phyloP scores from a whole-genome alignment of 2,329 filamentous ascomycete species.

The Penicillium sp. region DNA sequence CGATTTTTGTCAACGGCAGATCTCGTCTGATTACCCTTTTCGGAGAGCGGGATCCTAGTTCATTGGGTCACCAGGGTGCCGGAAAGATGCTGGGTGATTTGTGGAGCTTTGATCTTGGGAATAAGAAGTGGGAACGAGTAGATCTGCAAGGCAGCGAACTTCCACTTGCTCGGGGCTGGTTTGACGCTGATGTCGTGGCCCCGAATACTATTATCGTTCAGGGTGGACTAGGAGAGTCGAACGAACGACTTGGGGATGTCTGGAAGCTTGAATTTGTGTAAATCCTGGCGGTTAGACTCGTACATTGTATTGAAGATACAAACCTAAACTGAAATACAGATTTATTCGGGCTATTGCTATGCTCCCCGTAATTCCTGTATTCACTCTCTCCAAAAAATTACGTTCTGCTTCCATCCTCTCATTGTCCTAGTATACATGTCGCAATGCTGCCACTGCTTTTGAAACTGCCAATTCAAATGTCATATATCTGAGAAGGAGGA shows the following conservation, averaged over 20 bases:
- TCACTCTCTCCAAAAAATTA: not conserved
- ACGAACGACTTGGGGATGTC: slow-evolving; percentile 55
- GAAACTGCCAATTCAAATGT: not conserved
- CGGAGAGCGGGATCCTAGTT: slow-evolving; percentile 58
- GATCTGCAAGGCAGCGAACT: slow-evolving; percentile 23
- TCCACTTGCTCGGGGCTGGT: slow-evolving; percentile 57
- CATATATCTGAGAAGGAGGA: not conserved
- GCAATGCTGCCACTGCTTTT: not conserved
- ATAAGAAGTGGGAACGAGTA: slow-evolving; percentile 41
- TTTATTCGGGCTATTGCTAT: no score
- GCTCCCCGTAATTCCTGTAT: no score
- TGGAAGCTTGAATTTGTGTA: slow-evolving; percentile 39
- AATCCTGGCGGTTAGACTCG: not conserved
- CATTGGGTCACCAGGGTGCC: slow-evolving; percentile 57
- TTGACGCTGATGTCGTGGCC: slow-evolving; percentile 53
- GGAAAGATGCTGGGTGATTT: slow-evolving; percentile 60
- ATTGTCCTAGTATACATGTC: not conserved
- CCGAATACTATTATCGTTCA: slow-evolving; percentile 49
- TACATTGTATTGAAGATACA: not conserved
- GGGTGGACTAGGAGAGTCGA: slow-evolving; percentile 57
- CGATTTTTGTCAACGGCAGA: slow-evolving; percentile 43
- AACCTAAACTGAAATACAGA: no score
- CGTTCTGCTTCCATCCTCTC: not conserved
- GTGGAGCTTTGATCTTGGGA: slow-evolving; percentile 52
- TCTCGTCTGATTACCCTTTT: slow-evolving; percentile 55